These are phyloP conservation scores for Geotrichum restrictum DNA, from an alignment of 1,139 yeast species.

Conservation along the genomic window DNA sequence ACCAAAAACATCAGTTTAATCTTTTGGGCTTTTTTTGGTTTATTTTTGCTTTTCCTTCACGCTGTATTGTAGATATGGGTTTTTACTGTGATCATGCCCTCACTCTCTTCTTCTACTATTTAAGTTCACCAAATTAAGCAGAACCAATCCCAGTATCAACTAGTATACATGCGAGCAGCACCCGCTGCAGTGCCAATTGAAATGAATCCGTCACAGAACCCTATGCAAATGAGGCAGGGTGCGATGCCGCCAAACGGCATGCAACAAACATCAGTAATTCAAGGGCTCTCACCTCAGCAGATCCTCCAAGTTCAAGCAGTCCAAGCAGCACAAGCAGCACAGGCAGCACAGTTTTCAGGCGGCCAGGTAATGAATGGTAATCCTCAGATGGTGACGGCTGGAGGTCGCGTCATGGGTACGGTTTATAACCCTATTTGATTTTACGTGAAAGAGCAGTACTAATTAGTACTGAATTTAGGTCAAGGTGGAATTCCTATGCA, in stretches of 20 bases:
- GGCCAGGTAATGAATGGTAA: constrained; percentile 5
- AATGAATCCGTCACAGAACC: constrained; percentile 9
- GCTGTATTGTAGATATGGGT: background rate
- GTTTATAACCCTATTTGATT: background rate
- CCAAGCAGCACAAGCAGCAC: constrained; percentile 7
- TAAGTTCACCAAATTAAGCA: constrained; percentile 4
- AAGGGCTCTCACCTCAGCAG: constrained; percentile 15
- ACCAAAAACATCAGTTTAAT: too few relatives aligned
- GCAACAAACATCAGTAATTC: constrained; percentile 1
- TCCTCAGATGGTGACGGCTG: constrained; percentile 9
- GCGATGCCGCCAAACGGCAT: background rate
- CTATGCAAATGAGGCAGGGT: constrained; percentile 12
- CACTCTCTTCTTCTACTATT: background rate
- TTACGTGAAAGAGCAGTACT: background rate
- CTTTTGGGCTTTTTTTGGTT: background rate
- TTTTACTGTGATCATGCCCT: constrained; percentile 1
- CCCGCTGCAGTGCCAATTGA: constrained; percentile 3
- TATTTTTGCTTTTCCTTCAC: background rate
- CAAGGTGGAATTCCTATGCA: constrained; percentile 12
- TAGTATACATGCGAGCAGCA: background rate
- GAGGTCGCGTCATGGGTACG: constrained; percentile 14
- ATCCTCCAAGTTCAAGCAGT: constrained; percentile 8
- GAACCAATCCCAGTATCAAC: background rate
- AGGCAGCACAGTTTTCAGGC: constrained; percentile 5
- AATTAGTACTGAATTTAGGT: constrained; percentile 1